Conservation (phyloP, 1,284 basidiomycete genomes). For the Gymnopus androsaceus region DNA sequence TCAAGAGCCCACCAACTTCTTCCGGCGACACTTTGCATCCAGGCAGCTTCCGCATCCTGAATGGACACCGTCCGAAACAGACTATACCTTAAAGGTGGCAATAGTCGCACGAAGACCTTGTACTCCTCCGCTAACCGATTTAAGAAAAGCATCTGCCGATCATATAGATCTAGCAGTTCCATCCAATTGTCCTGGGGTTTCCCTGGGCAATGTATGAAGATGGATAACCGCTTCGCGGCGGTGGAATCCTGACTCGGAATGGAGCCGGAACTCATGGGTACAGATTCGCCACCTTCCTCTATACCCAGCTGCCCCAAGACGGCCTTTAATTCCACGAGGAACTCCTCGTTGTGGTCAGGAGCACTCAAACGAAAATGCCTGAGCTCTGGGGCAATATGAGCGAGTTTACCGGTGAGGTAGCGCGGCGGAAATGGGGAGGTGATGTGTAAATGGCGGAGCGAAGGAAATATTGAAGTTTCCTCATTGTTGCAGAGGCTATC, state of each 20-base stretch:
- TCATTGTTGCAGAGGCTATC: not conserved
- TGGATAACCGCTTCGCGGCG: not conserved
- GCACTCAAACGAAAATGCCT: not conserved
- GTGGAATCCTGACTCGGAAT: not conserved
- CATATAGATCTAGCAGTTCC: not conserved
- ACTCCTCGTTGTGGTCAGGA: constrained; percentile 1
- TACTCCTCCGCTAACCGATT: not conserved
- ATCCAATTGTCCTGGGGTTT: constrained; percentile 4
- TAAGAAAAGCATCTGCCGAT: not conserved
- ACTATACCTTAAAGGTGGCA: not conserved
- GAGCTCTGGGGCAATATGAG: not conserved
- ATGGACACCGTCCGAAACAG: constrained; percentile 1
- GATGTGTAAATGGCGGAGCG: constrained; percentile 1
- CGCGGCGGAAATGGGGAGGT: not conserved
- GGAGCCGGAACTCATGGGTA: too few species aligned
- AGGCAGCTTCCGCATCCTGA: not conserved
- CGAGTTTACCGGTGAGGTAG: not conserved
- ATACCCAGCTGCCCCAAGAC: not conserved
- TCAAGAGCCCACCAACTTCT: not conserved
- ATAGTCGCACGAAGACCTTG: not conserved
- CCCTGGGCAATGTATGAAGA: constrained; percentile 1
- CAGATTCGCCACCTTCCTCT: not conserved
- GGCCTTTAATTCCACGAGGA: not conserved
- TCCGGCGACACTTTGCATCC: not conserved
- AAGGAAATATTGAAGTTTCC: not conserved